Evolutionary conservation across 2,329 filamentous ascomycete genomes (phyloP).

Genomic region (Penicillium sp.): DNA sequence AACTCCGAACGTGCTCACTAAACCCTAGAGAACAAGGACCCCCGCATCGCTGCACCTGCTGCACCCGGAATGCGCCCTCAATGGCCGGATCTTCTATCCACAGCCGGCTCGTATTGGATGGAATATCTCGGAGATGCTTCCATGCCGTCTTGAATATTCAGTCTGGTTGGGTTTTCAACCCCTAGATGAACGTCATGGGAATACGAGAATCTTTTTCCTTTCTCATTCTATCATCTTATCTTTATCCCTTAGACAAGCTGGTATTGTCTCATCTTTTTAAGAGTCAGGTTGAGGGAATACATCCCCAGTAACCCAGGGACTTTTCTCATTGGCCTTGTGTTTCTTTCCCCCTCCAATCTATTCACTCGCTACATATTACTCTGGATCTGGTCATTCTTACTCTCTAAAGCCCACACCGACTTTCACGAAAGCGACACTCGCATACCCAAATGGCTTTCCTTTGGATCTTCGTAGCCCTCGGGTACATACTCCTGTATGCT

Average conservation of each 20-base stretch:
- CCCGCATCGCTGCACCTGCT: constrained; percentile 15
- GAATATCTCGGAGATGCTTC: constrained; percentile 15
- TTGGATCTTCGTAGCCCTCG: constrained; percentile 37
- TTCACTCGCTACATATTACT: not conserved
- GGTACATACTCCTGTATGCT: constrained; percentile 37
- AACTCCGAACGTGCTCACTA: not conserved
- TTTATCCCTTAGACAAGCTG: constrained; percentile 1
- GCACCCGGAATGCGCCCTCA: constrained; percentile 8
- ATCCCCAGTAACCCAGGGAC: not conserved
- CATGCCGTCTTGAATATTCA: constrained; percentile 5
- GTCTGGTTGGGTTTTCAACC: constrained; percentile 20
- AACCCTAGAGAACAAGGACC: constrained; percentile 4
- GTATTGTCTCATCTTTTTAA: constrained; percentile 3
- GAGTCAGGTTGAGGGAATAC: not conserved
- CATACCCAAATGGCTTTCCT: constrained; percentile 25
- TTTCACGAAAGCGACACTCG: not conserved
- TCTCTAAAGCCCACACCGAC: constrained; percentile 4
- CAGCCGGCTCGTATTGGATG: constrained; percentile 20
- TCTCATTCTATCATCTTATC: not conserved
- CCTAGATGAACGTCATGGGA: not conserved
- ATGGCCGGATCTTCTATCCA: constrained; percentile 9
- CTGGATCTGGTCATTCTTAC: not conserved
- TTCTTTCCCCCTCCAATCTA: not conserved
- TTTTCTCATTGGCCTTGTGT: not conserved
- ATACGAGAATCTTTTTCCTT: not conserved